phyloP scores from a whole-genome alignment of 176 grass and related monocot genomes.

The Bonia amplexicaulis region DNA sequence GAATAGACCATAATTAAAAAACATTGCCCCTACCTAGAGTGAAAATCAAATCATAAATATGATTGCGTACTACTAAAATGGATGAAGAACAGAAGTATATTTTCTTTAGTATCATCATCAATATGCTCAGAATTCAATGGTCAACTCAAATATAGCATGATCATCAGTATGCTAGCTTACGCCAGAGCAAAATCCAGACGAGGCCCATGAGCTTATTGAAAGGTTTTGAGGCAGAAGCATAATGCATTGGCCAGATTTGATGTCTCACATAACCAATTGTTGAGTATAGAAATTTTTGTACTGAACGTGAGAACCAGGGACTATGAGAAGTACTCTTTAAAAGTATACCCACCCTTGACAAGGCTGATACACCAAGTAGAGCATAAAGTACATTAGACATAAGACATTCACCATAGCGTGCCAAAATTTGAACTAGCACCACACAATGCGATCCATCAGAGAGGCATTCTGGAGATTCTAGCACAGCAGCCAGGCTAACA shows the following conservation, averaged over 20 bases:
- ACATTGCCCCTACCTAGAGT: background rate
- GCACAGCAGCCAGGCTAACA: slow-evolving; percentile 50
- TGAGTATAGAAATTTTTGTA: background rate
- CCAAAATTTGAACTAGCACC: slow-evolving; percentile 64
- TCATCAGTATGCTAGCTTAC: slow-evolving; percentile 13
- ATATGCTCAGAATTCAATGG: slow-evolving; percentile 1
- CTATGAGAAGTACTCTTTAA: slow-evolving; percentile 5
- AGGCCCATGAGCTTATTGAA: slow-evolving; percentile 4
- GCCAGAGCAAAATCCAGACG: background rate
- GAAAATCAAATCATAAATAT: background rate
- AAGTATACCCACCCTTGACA: slow-evolving; percentile 71
- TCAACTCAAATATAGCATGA: background rate
- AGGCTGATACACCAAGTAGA: slow-evolving; percentile 88
- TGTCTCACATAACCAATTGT: background rate
- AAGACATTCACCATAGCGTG: slow-evolving; percentile 71
- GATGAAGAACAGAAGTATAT: background rate
- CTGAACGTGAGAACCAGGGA: background rate
- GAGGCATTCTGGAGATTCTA: slow-evolving; percentile 50
- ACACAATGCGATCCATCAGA: slow-evolving; percentile 51
- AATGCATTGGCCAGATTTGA: background rate
- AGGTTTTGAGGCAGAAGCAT: slow-evolving; percentile 1
- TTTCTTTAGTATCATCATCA: background rate
- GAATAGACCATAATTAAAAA: background rate
- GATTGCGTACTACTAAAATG: background rate
- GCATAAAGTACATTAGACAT: slow-evolving; percentile 85